Evolutionary conservation across 495 filamentous ascomycete species (phyloP).

Genomic region (Copromyces sp.): DNA sequence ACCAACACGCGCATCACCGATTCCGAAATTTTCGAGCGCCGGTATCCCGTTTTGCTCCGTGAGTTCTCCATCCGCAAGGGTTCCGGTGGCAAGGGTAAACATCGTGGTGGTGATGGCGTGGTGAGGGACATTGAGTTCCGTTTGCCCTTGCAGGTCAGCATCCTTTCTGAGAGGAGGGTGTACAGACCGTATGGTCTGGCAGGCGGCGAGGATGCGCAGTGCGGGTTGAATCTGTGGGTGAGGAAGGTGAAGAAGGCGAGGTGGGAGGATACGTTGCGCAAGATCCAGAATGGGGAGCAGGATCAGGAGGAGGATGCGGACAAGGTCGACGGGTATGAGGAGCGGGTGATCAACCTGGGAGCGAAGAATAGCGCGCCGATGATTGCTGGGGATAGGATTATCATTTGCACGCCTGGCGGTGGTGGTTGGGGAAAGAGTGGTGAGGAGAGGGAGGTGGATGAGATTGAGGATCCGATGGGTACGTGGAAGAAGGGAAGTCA

Average conservation of each 20-base stretch:
- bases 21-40: conserved; percentile 86
- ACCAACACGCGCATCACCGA: conserved; percentile 99
- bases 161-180: conserved; percentile 78
- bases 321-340: conserved; percentile 40
- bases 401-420: conserved; percentile 59
- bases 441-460: conserved; percentile 35
- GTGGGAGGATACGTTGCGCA: conserved; percentile 32
- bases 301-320: conserved; percentile 22
- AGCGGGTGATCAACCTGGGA: conserved; percentile 70
- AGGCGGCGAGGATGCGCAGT: conserved; percentile 72
- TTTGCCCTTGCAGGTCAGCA: conserved; percentile 77
- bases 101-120: conserved; percentile 82
- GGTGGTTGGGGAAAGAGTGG: conserved; percentile 61
- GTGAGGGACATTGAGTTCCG: conserved; percentile 92
- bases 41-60: conserved; percentile 80
- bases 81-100: conserved; percentile 62
- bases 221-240: conserved; percentile 83
- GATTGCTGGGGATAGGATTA: conserved; percentile 76
- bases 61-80: conserved; percentile 68
- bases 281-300: conserved; percentile 17
- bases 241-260: conserved; percentile 47
- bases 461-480: conserved; percentile 43
- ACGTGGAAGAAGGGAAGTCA: conserved; percentile 52
- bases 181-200: conserved; percentile 81
- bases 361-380: conserved; percentile 91